Evolutionary conservation across 371 early-diverging fungal genomes (phyloP), one percentile per base, ranked within the genome.

Genomic region (Sporodiniella umbellata): DNA sequence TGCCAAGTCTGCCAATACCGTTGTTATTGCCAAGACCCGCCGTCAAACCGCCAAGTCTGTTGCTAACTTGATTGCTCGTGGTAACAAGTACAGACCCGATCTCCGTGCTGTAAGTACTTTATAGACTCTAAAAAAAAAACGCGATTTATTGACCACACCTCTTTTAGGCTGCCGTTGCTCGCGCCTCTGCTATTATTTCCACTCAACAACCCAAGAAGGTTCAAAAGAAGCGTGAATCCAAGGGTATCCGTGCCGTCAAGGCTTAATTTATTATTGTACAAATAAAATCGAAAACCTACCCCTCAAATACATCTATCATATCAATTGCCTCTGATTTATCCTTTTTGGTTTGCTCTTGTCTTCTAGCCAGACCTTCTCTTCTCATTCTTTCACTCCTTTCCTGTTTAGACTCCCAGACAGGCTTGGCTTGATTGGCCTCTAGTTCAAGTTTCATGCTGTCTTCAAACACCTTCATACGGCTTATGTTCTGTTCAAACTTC

Each of bases 111-210:
- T 84, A 78, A 57, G 60, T 59, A n/a, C 30, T 37, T 30, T 38
- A 6, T 11, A 0, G 2, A n/a, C 15, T 45, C 25, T 49, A 26
- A 2, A 31, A 26, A 50, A 30, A 48, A 30, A 15, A n/a, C n/a
- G n/a, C n/a, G n/a, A n/a, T n/a, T n/a, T n/a, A n/a, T n/a, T n/a
- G n/a, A n/a, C n/a, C n/a, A n/a, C n/a, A n/a, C n/a, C n/a, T n/a
- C n/a, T n/a, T n/a, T n/a, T 68, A 83, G 83, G 87, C 85, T 59
- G 90, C 93, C 58, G 81, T 89, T 64, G 90, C 89, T 64, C 90
- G 93, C 64, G 84, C 85, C 50, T 76, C 86, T 42, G 81, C 88
- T 48, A 68, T 92, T 72, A 58, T 84, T 64, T 78, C 78, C 57
- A 56, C 71, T 62, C 86, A 85, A 67, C 72, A 75, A 62, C 68